Base-by-base conservation (phyloP, 2,329 filamentous ascomycete species). In the Colletotrichum eleusines region DNA sequence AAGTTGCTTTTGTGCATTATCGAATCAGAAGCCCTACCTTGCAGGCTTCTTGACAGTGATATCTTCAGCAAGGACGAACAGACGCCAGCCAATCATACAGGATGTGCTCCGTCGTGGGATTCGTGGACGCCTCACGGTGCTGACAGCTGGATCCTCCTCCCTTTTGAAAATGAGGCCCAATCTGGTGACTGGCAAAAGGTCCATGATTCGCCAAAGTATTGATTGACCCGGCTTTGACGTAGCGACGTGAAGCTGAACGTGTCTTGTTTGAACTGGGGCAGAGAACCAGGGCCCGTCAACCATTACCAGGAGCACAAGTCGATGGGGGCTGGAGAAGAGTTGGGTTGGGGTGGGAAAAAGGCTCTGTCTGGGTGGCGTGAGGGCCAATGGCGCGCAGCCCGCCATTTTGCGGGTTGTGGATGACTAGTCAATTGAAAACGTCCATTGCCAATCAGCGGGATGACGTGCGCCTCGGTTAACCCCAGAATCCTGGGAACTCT, bases 391-490 rank as follows among this genome's bases (percentile, higher is more conserved):
- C 51, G 58, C 46, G 63, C 51, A 63, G 57, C 61, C 28, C 46
- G 60, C 63, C 58, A 59, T 61, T 70, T 60, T 61, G 69, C 66
- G 65, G 66, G 69, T 60, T 69, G 65, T 53, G 64, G n/a, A n/a
- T 33, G 7, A 7, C 4, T 33, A 23, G 69, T 65, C 53, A 60
- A 44, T 70, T 66, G 53, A 63, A 54, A 60, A 70, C 69, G 23
- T 44, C 48, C 61, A 61, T 67, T 59, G 69, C 66, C 38, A 70
- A 70, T 44, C 68, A 46, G 66, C 66, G 66, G 66, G 60, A 72
- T 72, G 69, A 72, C 69, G 69, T 72, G 69, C 69, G 35, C 66
- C 46, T 69, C 55, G 69, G 61, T 46, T 70, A 70, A 72, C 69
- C 69, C 69, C 57, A 57, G 69, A 40, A 72, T 71, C 69, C 69